phyloP scores from a whole-genome alignment of 768 basidiomycete genomes.

The Candolleomyces aberdarensis region DNA sequence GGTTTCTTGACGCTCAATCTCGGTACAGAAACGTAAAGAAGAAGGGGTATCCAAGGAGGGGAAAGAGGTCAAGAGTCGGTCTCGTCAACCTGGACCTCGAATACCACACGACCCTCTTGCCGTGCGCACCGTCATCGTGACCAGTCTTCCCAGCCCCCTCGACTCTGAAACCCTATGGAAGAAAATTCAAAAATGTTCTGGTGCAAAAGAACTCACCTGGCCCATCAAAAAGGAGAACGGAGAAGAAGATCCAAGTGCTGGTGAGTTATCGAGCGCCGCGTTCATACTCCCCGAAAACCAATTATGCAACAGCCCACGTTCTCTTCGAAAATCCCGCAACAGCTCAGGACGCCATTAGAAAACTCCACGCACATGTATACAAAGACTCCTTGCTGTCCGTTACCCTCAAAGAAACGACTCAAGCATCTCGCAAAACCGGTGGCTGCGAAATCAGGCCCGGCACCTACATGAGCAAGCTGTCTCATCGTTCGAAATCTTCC shows the following conservation, averaged over 20 bases:
- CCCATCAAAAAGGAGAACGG: conserved; percentile 52
- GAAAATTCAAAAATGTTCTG: conserved; percentile 75
- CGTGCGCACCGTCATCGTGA: conserved; percentile 74
- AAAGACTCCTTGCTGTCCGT: conserved; percentile 86
- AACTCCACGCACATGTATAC: conserved; percentile 91
- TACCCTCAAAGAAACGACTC: conserved; percentile 80
- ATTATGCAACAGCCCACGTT: conserved; percentile 80
- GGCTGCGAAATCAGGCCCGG: conserved; percentile 18
- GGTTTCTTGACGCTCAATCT: conserved; percentile 3
- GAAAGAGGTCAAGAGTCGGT: conserved; percentile 29
- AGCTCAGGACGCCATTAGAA: conserved; percentile 69
- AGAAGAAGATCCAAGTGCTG: conserved; percentile 32
- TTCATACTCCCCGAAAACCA: too few species aligned
- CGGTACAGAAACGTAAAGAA: conserved; percentile 34
- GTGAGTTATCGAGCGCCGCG: too few species aligned
- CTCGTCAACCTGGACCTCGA: conserved; percentile 25
- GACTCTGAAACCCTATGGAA: conserved; percentile 78
- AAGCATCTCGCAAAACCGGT: conserved; percentile 58
- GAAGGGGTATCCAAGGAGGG: conserved; percentile 28
- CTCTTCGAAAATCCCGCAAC: conserved; percentile 65
- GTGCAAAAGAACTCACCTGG: conserved; percentile 74
- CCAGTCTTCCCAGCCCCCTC: conserved; percentile 63
- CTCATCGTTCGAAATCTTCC: conserved; percentile 92
- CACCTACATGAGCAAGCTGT: conserved; percentile 69
- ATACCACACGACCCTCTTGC: conserved; percentile 67